Conservation (phyloP, 768 basidiomycete species). For the Hypsizygus marmoreus region DNA sequence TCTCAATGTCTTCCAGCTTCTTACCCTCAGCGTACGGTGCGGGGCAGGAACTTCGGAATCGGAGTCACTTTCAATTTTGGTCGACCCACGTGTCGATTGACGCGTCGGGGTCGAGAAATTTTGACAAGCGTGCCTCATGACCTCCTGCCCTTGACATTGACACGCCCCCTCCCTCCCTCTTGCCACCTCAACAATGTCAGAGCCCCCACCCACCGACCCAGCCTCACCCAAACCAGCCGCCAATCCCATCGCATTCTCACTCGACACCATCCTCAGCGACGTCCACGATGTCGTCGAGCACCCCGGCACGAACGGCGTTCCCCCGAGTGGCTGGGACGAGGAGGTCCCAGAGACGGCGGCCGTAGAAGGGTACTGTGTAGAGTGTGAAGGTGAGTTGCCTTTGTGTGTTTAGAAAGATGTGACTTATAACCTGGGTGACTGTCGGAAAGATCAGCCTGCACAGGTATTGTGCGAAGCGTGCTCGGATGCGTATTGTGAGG, state of each 20-base stretch:
- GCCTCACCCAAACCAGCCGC: constrained; percentile 9
- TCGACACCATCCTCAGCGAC: constrained; percentile 69
- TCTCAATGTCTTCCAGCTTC: no score
- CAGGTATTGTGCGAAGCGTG: constrained; percentile 74
- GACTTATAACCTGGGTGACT: constrained; percentile 5
- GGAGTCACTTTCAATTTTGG: no score
- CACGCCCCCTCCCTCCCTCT: constrained; percentile 3
- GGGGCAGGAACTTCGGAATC: no score
- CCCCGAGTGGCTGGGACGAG: constrained; percentile 67
- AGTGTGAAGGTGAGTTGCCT: constrained; percentile 73
- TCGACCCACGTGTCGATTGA: constrained; percentile 12
- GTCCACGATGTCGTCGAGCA: constrained; percentile 66
- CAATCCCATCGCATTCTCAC: constrained; percentile 45
- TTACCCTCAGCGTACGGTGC: no score
- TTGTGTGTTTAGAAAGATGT: no score
- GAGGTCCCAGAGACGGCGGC: constrained; percentile 49
- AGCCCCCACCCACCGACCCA: constrained; percentile 1
- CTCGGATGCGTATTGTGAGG: constrained; percentile 75
- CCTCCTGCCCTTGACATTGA: no score
- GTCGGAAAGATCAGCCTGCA: constrained; percentile 74
- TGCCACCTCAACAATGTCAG: constrained; percentile 8
- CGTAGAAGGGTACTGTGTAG: constrained; percentile 72
- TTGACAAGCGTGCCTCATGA: background rate
- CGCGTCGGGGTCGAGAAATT: constrained; percentile 16
- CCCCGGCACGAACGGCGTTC: constrained; percentile 39